Conservation (phyloP, 1,284 basidiomycete species). For the Fomitopsis palustris region DNA sequence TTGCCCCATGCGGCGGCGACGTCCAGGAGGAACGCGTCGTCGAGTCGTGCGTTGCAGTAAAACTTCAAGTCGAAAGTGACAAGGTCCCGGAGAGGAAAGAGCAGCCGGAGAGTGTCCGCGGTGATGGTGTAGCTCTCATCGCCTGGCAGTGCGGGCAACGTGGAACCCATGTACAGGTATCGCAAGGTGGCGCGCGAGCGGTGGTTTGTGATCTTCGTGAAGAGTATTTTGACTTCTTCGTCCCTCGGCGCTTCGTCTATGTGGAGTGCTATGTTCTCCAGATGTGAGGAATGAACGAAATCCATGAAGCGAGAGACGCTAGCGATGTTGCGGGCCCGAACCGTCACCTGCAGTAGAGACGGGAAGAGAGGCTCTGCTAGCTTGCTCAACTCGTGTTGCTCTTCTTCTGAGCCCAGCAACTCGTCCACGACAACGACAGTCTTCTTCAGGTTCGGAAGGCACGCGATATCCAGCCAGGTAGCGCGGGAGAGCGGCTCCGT, state of each 20-base stretch:
- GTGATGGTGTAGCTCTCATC: neutral
- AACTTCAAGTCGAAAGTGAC: neutral
- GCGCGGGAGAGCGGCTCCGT: neutral
- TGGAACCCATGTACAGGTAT: neutral
- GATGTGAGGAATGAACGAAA: neutral
- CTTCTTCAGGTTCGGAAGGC: neutral
- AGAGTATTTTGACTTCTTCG: neutral
- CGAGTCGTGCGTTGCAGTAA: neutral
- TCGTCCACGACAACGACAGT: neutral
- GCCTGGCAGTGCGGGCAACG: neutral
- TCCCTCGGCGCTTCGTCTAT: neutral
- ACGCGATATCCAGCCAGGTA: neutral
- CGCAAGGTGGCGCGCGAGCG: neutral
- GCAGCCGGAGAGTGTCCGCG: neutral
- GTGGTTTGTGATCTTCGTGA: neutral
- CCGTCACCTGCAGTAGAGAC: neutral
- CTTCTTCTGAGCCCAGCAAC: neutral
- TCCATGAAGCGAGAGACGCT: neutral
- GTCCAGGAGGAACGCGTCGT: neutral
- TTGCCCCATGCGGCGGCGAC: slow-evolving; percentile 9
- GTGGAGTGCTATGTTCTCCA: neutral
- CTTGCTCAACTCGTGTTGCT: neutral
- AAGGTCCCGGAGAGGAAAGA: neutral
- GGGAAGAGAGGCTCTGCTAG: neutral
- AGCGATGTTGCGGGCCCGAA: neutral